phyloP scores from a whole-genome alignment of 2,329 filamentous ascomycete species.

The Neofusicoccum umdonicola region DNA sequence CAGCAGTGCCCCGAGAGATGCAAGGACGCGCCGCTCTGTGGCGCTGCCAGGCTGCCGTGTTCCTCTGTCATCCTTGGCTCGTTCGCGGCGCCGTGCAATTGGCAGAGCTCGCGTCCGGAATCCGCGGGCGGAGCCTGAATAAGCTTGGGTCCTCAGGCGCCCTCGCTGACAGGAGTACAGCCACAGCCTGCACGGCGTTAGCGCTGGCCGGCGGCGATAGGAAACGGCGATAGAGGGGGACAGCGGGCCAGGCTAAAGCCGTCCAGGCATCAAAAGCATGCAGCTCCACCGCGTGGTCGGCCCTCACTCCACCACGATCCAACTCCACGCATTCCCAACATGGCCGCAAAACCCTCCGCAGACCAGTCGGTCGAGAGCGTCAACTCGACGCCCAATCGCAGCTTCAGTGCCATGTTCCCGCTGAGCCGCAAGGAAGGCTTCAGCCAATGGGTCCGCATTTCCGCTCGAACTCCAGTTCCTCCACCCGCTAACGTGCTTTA shows the following conservation, averaged over 20 bases:
- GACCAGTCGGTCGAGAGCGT: constrained; percentile 40
- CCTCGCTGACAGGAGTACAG: too few relatives aligned
- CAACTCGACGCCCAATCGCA: constrained; percentile 33
- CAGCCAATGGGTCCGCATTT: constrained; percentile 71
- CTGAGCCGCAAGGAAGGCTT: constrained; percentile 89
- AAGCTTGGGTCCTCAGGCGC: too few relatives aligned
- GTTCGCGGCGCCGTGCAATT: too few relatives aligned
- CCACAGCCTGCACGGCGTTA: not conserved
- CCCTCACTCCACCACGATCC: not conserved
- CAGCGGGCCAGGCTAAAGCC: not conserved
- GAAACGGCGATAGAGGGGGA: not conserved
- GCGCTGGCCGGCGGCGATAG: not conserved
- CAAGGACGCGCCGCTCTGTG: too few relatives aligned
- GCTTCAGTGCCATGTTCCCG: constrained; percentile 63
- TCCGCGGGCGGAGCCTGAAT: too few relatives aligned
- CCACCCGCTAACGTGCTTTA: constrained; percentile 35
- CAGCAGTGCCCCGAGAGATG: too few relatives aligned
- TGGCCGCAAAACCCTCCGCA: not conserved
- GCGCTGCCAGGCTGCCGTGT: too few relatives aligned
- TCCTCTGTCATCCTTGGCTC: too few relatives aligned
- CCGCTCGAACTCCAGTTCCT: not conserved
- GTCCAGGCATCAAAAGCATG: not conserved
- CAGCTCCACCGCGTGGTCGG: too few relatives aligned
- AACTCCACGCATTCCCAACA: not conserved
- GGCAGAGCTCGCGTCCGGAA: too few relatives aligned